phyloP scores from a whole-genome alignment of 441 rosid species.

The Croton laevigatus region DNA sequence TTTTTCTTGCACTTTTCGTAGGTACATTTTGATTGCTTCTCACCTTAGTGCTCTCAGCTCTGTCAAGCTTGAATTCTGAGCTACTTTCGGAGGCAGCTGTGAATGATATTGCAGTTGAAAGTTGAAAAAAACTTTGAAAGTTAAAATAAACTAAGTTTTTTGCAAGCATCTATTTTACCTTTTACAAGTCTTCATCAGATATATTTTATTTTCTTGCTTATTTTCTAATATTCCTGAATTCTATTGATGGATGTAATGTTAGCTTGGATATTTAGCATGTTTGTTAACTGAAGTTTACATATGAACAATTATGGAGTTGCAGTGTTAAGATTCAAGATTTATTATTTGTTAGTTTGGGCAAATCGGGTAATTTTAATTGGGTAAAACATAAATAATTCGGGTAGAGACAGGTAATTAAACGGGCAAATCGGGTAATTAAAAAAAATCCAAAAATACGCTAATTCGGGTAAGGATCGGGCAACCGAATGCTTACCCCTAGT shows the following conservation, averaged over 20 bases:
- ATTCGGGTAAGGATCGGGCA: too few species aligned
- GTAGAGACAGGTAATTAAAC: too few species aligned
- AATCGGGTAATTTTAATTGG: too few species aligned
- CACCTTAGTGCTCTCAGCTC: slow-evolving; percentile 90
- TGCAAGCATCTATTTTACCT: not conserved
- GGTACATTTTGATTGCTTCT: slow-evolving; percentile 89
- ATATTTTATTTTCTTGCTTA: not conserved
- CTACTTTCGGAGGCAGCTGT: slow-evolving; percentile 96
- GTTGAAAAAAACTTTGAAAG: too few species aligned
- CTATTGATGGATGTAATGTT: not conserved
- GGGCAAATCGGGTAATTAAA: too few species aligned
- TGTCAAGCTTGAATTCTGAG: slow-evolving; percentile 85
- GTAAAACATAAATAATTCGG: too few species aligned
- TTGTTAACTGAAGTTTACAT: not conserved
- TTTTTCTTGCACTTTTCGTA: too few species aligned
- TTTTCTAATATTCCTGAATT: not conserved
- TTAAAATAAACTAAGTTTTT: slow-evolving; percentile 13
- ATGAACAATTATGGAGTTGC: not conserved
- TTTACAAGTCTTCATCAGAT: too few species aligned
- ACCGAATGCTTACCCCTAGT: too few species aligned
- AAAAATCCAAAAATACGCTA: too few species aligned
- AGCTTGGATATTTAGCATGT: too few species aligned
- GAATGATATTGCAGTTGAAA: slow-evolving; percentile 59
- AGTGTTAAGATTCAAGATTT: not conserved
- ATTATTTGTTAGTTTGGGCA: not conserved